These are phyloP conservation scores for Chionographis japonica DNA, from an alignment of 106 monocot species.

Conservation along the genomic window DNA sequence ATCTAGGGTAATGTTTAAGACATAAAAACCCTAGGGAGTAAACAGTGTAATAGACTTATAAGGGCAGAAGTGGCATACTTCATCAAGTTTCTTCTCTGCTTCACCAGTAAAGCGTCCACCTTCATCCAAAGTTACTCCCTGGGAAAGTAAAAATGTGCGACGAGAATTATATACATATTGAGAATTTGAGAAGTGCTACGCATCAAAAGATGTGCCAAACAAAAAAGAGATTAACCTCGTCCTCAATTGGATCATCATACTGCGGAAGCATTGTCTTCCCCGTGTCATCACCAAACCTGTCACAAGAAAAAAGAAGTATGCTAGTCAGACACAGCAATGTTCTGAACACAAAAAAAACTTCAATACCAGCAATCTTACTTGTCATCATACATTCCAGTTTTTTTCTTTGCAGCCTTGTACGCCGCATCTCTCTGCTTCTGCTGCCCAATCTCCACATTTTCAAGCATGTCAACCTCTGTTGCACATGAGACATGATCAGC, in stretches of 20 bases:
- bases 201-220: not conserved
- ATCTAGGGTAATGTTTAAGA: too few relatives aligned
- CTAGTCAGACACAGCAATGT: not conserved
- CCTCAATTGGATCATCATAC: constrained; percentile 72
- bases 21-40: too few relatives aligned
- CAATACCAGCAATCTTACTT: constrained; percentile 36
- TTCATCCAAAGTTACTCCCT: constrained; percentile 95
- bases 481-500: not conserved
- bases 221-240: constrained; percentile 56
- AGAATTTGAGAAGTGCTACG: not conserved
- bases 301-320: constrained; percentile 7
- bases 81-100: constrained; percentile 90
- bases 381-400: constrained; percentile 67
- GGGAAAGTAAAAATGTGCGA: constrained; percentile 3
- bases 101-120: constrained; percentile 70
- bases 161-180: constrained; percentile 3
- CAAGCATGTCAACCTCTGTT: constrained; percentile 88
- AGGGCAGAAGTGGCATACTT: constrained; percentile 32
- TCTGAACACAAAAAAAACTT: not conserved
- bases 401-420: constrained; percentile 80
- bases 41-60: not conserved
- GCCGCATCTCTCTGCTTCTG: constrained; percentile 86
- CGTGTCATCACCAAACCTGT: constrained; percentile 68
- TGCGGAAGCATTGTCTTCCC: constrained; percentile 74
- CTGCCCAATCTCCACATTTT: constrained; percentile 98